Evolutionary conservation across 1,139 yeast genomes (phyloP), one percentile per base, ranked within the genome.

Genomic region (Yamadazyma taylorii): DNA sequence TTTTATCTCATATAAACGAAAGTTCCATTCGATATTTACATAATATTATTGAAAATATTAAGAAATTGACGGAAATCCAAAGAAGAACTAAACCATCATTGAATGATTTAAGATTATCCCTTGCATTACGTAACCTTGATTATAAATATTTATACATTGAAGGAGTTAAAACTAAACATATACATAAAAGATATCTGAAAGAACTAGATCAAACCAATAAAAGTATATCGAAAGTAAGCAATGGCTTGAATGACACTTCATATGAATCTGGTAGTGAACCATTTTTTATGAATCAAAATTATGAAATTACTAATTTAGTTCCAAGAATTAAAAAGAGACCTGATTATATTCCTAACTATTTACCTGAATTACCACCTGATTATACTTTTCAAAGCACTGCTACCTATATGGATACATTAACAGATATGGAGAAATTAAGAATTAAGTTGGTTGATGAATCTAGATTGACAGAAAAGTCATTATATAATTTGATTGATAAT

Each of bases 321-420:
- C 85, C 92, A 0, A 69, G 81, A 13, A 65, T 73, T 21, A 53
- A 60, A 15, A 60, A 69, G 27, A 60, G 69, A 28, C 80, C 79
- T n/a, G 53, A 56, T 2, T 78, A 80, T 47, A 73, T 86, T 4
- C 95, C 95, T 0, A 52, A 63, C 4, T 88, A 88, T 79, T 65
- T 90, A 52, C 97, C 97, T 0, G 81, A 79, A 16, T 69, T 89
- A 26, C 97, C 97, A 1, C 96, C 97, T 0, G 96, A 87, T 52
- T 94, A 89, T 59, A 90, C 97, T 0, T 90, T 84, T 55, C 81
- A 79, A 58, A 74, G 79, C 36, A 85, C 96, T 0, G 84, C 95
- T 0, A 72, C 74, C 43, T 87, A 70, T 55, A 72, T 79, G 45
- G 68, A 78, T 22, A 69, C 83, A 14, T 62, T 81, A n/a, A 75